Conservation (phyloP, 257 asterid species). For the Cruciata laevipes region DNA sequence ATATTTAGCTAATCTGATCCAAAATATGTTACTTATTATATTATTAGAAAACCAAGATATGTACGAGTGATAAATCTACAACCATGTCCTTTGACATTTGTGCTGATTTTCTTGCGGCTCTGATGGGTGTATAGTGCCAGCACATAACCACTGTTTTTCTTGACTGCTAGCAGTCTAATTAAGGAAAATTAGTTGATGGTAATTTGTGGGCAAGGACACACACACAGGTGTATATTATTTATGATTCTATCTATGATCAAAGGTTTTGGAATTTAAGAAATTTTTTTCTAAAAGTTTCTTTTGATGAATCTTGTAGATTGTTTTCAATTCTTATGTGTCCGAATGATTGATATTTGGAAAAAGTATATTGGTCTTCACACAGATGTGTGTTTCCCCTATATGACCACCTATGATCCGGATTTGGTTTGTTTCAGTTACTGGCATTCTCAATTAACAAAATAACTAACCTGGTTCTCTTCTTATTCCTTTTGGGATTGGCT, state of each 20-base stretch:
- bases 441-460: neutral
- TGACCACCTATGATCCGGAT: neutral
- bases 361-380: neutral
- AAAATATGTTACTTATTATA: neutral
- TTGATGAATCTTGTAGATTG: neutral
- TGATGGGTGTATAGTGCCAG: neutral
- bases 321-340: neutral
- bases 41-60: no score
- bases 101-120: neutral
- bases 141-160: neutral
- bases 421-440: neutral
- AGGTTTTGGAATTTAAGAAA: neutral
- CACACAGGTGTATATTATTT: neutral
- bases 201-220: neutral
- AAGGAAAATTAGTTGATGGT: neutral
- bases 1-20: neutral
- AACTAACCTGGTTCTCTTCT: neutral
- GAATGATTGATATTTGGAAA: neutral
- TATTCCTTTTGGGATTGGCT: neutral
- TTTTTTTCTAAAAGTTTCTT: neutral
- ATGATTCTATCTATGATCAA: neutral
- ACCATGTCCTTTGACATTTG: neutral
- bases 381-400: neutral
- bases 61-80: neutral
- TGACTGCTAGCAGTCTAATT: neutral